Base-by-base conservation (phyloP, 2,329 filamentous ascomycete species). In the Zymoseptoria tritici region DNA sequence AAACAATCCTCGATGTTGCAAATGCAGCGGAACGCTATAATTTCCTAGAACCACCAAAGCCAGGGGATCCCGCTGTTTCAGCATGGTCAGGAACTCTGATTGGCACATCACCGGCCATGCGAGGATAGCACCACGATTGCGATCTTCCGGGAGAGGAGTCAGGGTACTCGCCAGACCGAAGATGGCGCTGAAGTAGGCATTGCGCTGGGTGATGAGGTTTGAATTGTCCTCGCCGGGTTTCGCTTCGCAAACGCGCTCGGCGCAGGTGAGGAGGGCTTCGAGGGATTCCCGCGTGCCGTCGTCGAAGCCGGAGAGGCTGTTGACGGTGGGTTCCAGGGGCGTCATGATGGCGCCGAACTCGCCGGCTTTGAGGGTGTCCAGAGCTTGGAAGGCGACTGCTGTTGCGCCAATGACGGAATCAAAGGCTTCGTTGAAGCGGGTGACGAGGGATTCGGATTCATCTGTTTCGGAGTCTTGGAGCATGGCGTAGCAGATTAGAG, bases 41-140 rank as follows among this genome's bases (percentile, higher is more conserved):
- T 66, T 60, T 1, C 56, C 64, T 1, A 66, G 60, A 16, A 65
- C 62, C 5, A 62, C 61, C 24, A 66, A 52, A 11, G 64, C 63
- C 42, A 66, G 52, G 29, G 61, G 61, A 58, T 66, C 64, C 3
- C 63, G 61, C n/a, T 61, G 60, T 26, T 61, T 61, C 13, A 66
- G 56, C n/a, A 66, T 52, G 9, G 59, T 16, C 13, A 63, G 49
- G 31, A 59, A 66, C 22, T 49, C 52, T 19, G 53, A 22, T n/a
- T 59, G 59, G 7, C 58, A 56, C 57, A 66, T 56, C 53, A 66
- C 57, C 16, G 64, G 60, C 60, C 63, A 66, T 16, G 52, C 55
- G 16, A 64, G 42, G 2, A 63, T 57, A 2, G 60, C 57, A n/a
- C 59, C 58, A 2, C 62, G 54, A 13, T 63, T 61, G 6, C 59